phyloP scores from a whole-genome alignment of 495 filamentous ascomycete species.

The Penicillium lagena region DNA sequence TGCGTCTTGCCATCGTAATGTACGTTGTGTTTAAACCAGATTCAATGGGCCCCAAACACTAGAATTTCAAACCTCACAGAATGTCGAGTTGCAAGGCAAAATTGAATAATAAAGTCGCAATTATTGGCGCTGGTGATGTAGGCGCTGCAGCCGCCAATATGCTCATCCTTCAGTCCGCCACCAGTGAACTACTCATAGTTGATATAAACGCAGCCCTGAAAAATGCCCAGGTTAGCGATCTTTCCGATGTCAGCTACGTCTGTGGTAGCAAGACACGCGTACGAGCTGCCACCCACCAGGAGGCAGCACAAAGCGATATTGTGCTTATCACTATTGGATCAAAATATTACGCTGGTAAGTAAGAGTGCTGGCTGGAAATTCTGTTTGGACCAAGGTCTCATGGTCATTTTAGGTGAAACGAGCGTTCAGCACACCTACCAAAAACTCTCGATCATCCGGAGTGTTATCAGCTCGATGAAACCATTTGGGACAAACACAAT shows the following conservation, averaged over 20 bases:
- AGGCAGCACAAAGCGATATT: constrained; percentile 38
- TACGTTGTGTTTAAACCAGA: no score
- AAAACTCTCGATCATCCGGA: constrained; percentile 33
- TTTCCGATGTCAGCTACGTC: constrained; percentile 33
- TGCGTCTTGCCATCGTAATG: no score
- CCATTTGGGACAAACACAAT: constrained; percentile 31
- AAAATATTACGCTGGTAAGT: constrained; percentile 14
- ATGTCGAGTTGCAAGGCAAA: background rate
- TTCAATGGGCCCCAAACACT: no score
- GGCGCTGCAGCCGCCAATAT: constrained; percentile 37
- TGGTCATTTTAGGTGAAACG: constrained; percentile 26
- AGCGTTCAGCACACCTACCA: constrained; percentile 29
- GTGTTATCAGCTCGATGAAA: constrained; percentile 25
- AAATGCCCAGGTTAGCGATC: constrained; percentile 39
- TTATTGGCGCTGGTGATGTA: constrained; percentile 31
- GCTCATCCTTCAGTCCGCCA: constrained; percentile 31
- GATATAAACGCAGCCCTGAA: constrained; percentile 29
- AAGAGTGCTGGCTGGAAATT: background rate
- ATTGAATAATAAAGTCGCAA: constrained; percentile 5
- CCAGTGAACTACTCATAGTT: constrained; percentile 35
- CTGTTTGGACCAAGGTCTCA: background rate
- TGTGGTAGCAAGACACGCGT: constrained; percentile 23
- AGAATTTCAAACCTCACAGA: background rate
- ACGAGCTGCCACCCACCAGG: constrained; percentile 25
- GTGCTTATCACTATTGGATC: constrained; percentile 41